Evolutionary conservation across 176 grass and related monocot genomes (phyloP).

Genomic region (sorghum (Sorghum bicolor)): DNA sequence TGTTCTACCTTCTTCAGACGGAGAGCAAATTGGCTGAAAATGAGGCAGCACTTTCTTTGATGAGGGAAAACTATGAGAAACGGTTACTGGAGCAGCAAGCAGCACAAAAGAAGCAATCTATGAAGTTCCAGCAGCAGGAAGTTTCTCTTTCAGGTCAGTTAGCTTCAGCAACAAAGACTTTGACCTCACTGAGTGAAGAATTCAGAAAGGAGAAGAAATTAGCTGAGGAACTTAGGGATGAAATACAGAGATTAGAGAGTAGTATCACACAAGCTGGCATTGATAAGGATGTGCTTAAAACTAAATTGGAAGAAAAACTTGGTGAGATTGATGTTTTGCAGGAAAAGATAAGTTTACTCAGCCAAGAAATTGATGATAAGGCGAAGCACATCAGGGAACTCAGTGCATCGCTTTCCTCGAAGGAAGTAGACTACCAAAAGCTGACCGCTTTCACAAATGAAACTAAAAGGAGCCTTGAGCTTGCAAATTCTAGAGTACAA

Average conservation of each 20-base stretch:
- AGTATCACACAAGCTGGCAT: slow-evolving; percentile 42
- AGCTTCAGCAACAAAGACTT: slow-evolving; percentile 54
- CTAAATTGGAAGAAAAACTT: slow-evolving; percentile 62
- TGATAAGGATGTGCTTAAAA: slow-evolving; percentile 67
- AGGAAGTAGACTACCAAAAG: slow-evolving; percentile 65
- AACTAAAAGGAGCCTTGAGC: slow-evolving; percentile 52
- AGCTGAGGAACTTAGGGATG: slow-evolving; percentile 60
- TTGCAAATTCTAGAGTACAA: slow-evolving; percentile 65
- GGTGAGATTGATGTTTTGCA: slow-evolving; percentile 55
- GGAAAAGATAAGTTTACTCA: slow-evolving; percentile 57
- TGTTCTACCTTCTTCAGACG: slow-evolving; percentile 56
- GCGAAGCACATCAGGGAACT: slow-evolving; percentile 63
- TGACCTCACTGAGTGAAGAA: slow-evolving; percentile 61
- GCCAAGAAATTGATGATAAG: slow-evolving; percentile 59
- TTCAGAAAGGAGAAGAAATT: slow-evolving; percentile 57
- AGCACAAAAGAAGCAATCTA: slow-evolving; percentile 53
- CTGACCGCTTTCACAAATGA: slow-evolving; percentile 44
- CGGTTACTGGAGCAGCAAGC: slow-evolving; percentile 60
- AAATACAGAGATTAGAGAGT: slow-evolving; percentile 67
- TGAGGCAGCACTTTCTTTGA: slow-evolving; percentile 58
- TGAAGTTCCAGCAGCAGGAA: slow-evolving; percentile 72
- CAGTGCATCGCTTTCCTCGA: slow-evolving; percentile 58
- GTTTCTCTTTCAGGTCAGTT: slow-evolving; percentile 60
- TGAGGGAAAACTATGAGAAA: slow-evolving; percentile 75
- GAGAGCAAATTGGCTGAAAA: slow-evolving; percentile 69